Base-by-base conservation (phyloP, 768 basidiomycete species). In the Leccinum arenicola region DNA sequence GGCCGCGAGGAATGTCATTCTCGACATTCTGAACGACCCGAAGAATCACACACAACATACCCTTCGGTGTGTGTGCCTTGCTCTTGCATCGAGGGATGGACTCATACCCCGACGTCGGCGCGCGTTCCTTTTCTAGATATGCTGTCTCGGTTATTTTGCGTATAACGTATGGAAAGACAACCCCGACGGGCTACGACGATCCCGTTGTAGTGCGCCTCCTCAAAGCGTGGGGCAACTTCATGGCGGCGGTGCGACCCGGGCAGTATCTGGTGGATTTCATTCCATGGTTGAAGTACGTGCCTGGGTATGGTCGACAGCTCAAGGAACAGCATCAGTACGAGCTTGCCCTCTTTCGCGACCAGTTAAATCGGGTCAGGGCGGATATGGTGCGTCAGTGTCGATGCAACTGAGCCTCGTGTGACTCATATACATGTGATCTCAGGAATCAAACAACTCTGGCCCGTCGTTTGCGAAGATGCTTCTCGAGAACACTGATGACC, bases 271-370 rank as follows among this genome's bases (percentile, higher is more conserved):
- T 76, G 40, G 74, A 78, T 62, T 61, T 56, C 12, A 65, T 70
- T 29, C 75, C 77, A 1, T 56, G 69, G 59, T 62, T 76, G 31
- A 62, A 62, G 36, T 80, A 80, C 65, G 66, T 89, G 15, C 86
- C 87, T 5, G 82, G 82, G 7, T 85, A 86, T 61, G 73, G 82
- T 6, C 75, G 77, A 11, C 78, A 82, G 58, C 75, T 88, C 11
- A 75, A 77, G 54, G 73, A 77, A 1, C 82, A 80, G 8, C 86
- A 86, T 63, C 63, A 56, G 4, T 79, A 81, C 45, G 84, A 85
- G 61, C 72, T 84, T 1, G 66, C 54, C 0, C 66, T 86, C 11
- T 86, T 83, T 72, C 80, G 77, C 50, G 71, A 74, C 1, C 81
- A 83, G 53, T 64, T 59, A 70, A 79, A 6, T 54, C 48, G 51